A percentile compares a stretch with the other conserved stretches of the same genome.
Evolutionary conservation across 2,329 filamentous ascomycete genomes (phyloP).

Genomic region (Fusarium sp.): DNA sequence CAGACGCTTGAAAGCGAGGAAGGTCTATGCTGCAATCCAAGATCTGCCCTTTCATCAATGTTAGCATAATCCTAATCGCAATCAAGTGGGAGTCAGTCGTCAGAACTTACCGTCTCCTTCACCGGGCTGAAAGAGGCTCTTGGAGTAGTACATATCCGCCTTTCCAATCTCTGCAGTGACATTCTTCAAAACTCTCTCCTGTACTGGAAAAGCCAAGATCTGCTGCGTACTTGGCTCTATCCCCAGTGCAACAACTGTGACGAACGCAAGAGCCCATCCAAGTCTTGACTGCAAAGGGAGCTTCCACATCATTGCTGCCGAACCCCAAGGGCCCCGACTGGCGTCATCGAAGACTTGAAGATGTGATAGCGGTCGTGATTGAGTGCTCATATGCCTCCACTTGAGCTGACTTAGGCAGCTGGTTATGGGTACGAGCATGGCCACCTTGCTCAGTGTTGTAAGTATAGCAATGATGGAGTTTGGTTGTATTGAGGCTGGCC

Average conservation of each 20-base stretch:
- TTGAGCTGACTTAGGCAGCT: constrained; percentile 16
- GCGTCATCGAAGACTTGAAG: constrained; percentile 20
- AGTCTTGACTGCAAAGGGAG: not conserved
- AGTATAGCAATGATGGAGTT: constrained; percentile 12
- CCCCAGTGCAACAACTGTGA: not conserved
- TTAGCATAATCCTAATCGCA: not conserved
- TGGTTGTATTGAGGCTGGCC: constrained; percentile 12
- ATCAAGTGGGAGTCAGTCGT: not conserved
- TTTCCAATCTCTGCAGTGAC: not conserved
- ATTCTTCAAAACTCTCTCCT: not conserved
- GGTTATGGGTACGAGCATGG: constrained; percentile 10
- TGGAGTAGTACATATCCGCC: constrained; percentile 9
- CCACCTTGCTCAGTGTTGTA: not conserved
- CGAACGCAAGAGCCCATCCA: constrained; percentile 11
- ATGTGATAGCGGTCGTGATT: not conserved
- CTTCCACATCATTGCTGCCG: not conserved
- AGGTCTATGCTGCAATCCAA: not conserved
- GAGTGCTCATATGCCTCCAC: constrained; percentile 5
- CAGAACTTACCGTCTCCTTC: not conserved
- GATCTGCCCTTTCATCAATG: not conserved
- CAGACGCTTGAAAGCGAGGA: not conserved
- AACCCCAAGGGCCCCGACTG: constrained; percentile 12
- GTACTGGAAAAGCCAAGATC: constrained; percentile 12
- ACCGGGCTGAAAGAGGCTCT: not conserved
- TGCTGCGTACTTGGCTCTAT: constrained; percentile 19